Evolutionary conservation across 192 early-diverging fungal genomes (phyloP), one percentile per base, ranked within the genome.

Genomic region (Coemansia sp.): DNA sequence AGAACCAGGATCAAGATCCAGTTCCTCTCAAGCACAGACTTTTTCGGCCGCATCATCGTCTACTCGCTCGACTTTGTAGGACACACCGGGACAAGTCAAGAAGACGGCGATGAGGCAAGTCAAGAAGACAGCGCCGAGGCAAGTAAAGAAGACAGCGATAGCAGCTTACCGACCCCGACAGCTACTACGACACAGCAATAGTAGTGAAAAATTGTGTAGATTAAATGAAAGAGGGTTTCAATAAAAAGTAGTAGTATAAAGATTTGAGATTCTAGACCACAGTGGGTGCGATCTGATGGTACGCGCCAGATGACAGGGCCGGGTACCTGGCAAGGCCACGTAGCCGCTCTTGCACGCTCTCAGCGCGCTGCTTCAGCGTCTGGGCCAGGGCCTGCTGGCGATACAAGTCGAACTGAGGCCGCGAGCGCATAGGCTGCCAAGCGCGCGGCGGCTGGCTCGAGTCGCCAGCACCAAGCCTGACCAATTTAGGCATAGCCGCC

Each of bases 41-140:
- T 96, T 82, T 95, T 91, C 78, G 95, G 95, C 24, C 83, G 95
- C 47, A 89, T 95, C 38, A 88, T 90, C 34, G 75, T 96, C 11
- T 96, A 96, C 80, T 76, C 87, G 49, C 76, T 96, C 41, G 89
- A 92, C 60, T 73, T 94, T 57, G 10, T 87, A 29, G 93, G 92
- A 15, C 61, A 55, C 7, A 63, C 75, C 0, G 71, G 49, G 12
- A 10, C 24, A 13, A 12, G 0, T 4, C 54, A 31, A 55, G 27
- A 27, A 31, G 4, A 29, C 18, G 44, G 36, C 40, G 63, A 31
- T 0, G 27, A 27, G 27, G 1, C 27, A 27, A 27, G 27, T 27
- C 27, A 27, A 27, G 1, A 27, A 24, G 24, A 24, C 24, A 24
- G 24, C 24, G 24, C 0, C 1, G 24, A 24, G 24, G 1, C 24